phyloP scores from a whole-genome alignment of 2,329 filamentous ascomycete genomes.

The Aureobasidium sp. region DNA sequence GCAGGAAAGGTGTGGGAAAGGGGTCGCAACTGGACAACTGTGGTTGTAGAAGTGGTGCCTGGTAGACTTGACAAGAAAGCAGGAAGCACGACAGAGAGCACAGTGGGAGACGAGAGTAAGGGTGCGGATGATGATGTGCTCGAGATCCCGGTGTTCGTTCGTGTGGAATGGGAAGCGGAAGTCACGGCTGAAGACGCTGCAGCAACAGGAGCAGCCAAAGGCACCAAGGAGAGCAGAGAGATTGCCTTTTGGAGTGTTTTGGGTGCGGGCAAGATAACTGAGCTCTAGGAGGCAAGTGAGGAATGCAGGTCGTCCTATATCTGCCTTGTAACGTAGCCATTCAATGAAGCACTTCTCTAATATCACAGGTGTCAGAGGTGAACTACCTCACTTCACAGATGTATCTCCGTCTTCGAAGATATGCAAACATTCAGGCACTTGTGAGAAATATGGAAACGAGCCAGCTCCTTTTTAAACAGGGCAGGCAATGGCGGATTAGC shows the following conservation, averaged over 20 bases:
- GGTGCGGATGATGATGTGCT: constrained; percentile 55
- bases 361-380: too few relatives aligned
- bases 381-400: too few relatives aligned
- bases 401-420: too few relatives aligned
- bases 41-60: constrained; percentile 83
- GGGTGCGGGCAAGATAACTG: constrained; percentile 69
- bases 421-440: background rate
- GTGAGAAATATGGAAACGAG: background rate
- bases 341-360: too few relatives aligned
- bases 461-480: background rate
- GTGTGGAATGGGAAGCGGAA: constrained; percentile 81
- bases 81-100: constrained; percentile 14
- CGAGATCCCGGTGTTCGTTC: constrained; percentile 90
- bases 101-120: constrained; percentile 23
- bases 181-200: constrained; percentile 45
- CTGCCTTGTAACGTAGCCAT: background rate
- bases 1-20: constrained; percentile 95
- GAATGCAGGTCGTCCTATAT: background rate
- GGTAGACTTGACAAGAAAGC: constrained; percentile 23
- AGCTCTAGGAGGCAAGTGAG: background rate
- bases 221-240: constrained; percentile 69
- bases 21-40: constrained; percentile 88
- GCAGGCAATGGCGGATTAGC: constrained; percentile 2
- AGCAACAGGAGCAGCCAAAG: constrained; percentile 37
- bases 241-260: constrained; percentile 94